Evolutionary conservation across 176 grass and related monocot genomes (phyloP).

Genomic region (Aegilops sharonensis): DNA sequence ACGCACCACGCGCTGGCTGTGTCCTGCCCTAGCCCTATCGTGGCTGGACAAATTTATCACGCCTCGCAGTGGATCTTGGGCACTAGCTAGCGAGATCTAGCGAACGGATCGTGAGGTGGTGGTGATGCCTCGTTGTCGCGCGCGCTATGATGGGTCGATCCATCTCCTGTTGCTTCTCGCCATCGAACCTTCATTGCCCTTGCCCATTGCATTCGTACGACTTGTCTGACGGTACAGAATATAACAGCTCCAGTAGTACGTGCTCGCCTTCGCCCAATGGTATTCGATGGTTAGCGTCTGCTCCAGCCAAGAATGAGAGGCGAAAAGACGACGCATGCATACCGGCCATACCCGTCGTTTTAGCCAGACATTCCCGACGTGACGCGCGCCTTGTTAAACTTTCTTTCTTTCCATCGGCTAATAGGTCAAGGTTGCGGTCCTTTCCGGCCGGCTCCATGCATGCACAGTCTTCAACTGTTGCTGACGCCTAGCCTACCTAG

Average conservation of each 20-base stretch:
- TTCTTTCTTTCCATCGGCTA: neutral
- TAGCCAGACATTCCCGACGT: neutral
- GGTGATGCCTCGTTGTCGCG: neutral
- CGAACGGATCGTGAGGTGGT: neutral
- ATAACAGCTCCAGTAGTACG: neutral
- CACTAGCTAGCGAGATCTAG: neutral
- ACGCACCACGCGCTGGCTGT: neutral
- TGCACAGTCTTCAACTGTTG: neutral
- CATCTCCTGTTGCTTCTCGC: neutral
- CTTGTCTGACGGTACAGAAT: neutral
- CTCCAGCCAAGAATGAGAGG: neutral
- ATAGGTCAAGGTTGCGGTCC: neutral
- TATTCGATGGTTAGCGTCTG: too few species aligned
- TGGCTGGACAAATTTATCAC: neutral
- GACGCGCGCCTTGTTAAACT: neutral
- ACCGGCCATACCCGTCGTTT: neutral
- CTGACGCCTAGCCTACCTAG: neutral
- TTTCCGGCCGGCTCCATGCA: neutral
- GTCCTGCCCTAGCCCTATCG: neutral
- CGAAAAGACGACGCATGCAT: neutral
- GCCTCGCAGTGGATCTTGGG: neutral
- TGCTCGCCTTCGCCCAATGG: too few species aligned
- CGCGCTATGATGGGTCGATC: neutral
- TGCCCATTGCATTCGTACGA: neutral
- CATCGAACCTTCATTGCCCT: neutral